A percentile compares a stretch with the other conserved stretches of the same genome.
Evolutionary conservation across 2,329 filamentous ascomycete species (phyloP).

Genomic region (Nothomitra cinnamomea): DNA sequence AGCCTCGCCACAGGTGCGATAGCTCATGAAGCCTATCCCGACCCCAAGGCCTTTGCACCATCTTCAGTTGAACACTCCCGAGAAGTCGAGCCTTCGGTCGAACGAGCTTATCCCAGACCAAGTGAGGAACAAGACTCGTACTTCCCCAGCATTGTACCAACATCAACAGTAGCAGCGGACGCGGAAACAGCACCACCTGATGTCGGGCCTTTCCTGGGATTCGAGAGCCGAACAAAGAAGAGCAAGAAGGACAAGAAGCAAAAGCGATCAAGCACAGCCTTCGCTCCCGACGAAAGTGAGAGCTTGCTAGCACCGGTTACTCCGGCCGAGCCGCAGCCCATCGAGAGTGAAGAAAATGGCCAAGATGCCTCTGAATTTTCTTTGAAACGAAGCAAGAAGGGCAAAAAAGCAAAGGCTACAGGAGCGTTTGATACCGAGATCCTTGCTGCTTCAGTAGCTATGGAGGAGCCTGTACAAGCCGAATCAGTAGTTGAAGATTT

Average conservation of each 20-base stretch:
- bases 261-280: neutral
- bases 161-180: no score
- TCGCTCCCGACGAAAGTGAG: neutral
- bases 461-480: neutral
- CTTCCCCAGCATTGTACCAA: no score
- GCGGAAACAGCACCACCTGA: neutral
- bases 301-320: neutral
- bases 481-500: neutral
- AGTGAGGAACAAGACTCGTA: no score
- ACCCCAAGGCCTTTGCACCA: neutral
- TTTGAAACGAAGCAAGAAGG: constrained; percentile 24
- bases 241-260: constrained; percentile 15
- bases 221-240: constrained; percentile 8
- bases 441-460: neutral
- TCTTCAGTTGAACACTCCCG: no score
- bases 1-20: neutral
- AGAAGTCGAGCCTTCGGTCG: neutral
- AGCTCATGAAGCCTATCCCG: constrained; percentile 5
- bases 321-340: neutral
- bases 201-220: neutral
- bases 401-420: constrained; percentile 20
- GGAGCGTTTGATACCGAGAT: neutral
- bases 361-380: neutral
- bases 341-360: neutral
- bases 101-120: constrained; percentile 4